Conservation (phyloP, 495 filamentous ascomycete species). For the Aspergillus leporis region DNA sequence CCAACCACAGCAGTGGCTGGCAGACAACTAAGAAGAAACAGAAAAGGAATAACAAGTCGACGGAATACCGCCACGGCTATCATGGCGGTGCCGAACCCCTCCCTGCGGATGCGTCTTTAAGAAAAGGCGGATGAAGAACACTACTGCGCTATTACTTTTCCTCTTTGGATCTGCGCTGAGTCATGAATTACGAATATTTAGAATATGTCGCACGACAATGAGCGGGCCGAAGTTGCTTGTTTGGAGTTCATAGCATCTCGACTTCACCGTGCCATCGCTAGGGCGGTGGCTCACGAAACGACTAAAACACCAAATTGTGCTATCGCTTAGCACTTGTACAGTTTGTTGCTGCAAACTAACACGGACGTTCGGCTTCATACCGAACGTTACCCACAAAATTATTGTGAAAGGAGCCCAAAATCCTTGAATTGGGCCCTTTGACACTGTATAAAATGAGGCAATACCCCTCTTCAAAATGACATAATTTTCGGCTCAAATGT, state of each 20-base stretch:
- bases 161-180: not conserved
- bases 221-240: not conserved
- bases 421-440: constrained; percentile 6
- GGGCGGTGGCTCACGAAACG: not conserved
- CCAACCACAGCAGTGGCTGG: constrained; percentile 42
- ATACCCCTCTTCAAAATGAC: constrained; percentile 17
- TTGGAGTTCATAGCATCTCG: not conserved
- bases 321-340: constrained; percentile 17
- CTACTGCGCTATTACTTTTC: not conserved
- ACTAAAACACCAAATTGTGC: not conserved
- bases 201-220: constrained; percentile 4
- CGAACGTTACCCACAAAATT: constrained; percentile 5
- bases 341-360: constrained; percentile 14
- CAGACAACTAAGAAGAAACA: constrained; percentile 53
- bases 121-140: constrained; percentile 48
- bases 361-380: constrained; percentile 6
- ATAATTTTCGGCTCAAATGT: constrained; percentile 17
- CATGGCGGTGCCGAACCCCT: constrained; percentile 38
- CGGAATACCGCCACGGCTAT: constrained; percentile 29
- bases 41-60: constrained; percentile 41
- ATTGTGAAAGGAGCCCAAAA: constrained; percentile 4
- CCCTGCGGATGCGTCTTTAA: constrained; percentile 49
- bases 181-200: constrained; percentile 14
- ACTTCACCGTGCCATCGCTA: not conserved
- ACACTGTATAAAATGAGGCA: constrained; percentile 28